Percentiles rank a stretch among this genome's conserved stretches.
Evolutionary conservation across 306 rosid species (phyloP).

Genomic region (Corylus americana): DNA sequence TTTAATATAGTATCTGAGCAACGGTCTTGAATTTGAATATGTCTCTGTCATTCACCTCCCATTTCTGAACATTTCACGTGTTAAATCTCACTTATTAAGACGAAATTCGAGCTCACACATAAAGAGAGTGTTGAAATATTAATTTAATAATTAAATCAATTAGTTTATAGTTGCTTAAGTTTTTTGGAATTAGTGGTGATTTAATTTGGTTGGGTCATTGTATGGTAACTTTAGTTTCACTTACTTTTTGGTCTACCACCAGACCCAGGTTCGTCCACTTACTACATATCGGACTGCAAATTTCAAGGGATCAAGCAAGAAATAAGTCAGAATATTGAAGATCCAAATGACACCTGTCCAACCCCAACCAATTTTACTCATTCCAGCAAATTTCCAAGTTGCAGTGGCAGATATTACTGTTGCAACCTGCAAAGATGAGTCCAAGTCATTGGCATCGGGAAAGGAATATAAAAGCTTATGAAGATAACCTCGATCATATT

Average conservation of each 20-base stretch:
- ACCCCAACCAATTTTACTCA: conserved; percentile 57
- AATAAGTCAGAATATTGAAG: conserved; percentile 48
- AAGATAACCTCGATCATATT: conserved; percentile 54
- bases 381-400: conserved; percentile 43
- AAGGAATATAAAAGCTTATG: not conserved
- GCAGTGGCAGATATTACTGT: conserved; percentile 59
- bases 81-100: no score
- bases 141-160: no score
- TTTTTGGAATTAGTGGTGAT: no score
- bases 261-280: conserved; percentile 73
- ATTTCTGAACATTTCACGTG: no score
- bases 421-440: conserved; percentile 47
- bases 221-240: conserved; percentile 20
- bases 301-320: conserved; percentile 71
- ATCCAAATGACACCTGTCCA: conserved; percentile 77
- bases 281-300: conserved; percentile 65
- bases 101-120: no score
- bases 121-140: no score
- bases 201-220: not conserved
- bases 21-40: no score
- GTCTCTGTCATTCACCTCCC: no score
- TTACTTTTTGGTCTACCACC: conserved; percentile 64
- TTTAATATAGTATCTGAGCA: no score
- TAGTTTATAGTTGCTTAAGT: no score
- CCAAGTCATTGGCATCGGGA: not conserved